Conservation (phyloP, 805 yeast genomes). For the Ogataea pignaliae region DNA sequence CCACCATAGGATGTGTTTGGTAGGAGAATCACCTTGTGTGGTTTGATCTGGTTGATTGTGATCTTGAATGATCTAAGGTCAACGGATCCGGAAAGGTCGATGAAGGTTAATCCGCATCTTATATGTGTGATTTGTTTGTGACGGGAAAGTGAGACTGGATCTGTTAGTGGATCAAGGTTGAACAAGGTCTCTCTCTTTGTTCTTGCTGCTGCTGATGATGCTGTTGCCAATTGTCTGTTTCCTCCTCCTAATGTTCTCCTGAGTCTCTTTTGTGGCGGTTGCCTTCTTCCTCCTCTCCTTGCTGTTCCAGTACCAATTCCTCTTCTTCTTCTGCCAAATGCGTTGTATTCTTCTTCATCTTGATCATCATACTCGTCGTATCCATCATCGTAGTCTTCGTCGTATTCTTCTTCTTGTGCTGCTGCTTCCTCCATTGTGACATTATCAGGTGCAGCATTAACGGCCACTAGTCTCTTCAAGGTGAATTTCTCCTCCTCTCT, state of each 20-base stretch:
- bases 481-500: conserved; percentile 44
- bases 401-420: conserved; percentile 10
- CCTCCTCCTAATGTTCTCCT: background rate
- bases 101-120: conserved; percentile 66
- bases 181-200: conserved; percentile 13
- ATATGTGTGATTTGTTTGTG: conserved; percentile 33
- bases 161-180: conserved; percentile 20
- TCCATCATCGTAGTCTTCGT: conserved; percentile 16
- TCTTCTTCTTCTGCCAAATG: conserved; percentile 19
- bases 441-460: conserved; percentile 19
- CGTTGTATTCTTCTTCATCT: conserved; percentile 19
- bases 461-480: conserved; percentile 19
- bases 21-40: conserved; percentile 59
- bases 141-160: conserved; percentile 18
- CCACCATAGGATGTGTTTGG: conserved; percentile 20
- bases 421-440: conserved; percentile 3
- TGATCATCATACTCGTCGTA: conserved; percentile 24
- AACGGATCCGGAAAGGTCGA: conserved; percentile 80
- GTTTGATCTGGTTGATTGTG: conserved; percentile 74
- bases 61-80: conserved; percentile 78
- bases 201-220: background rate
- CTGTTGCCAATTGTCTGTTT: conserved; percentile 1
- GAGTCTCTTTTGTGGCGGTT: too few relatives aligned
- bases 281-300: conserved; percentile 17
- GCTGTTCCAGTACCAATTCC: conserved; percentile 2